These are phyloP conservation scores for Meripilus lineatus DNA, from an alignment of 1,284 basidiomycete species.

Conservation along the genomic window DNA sequence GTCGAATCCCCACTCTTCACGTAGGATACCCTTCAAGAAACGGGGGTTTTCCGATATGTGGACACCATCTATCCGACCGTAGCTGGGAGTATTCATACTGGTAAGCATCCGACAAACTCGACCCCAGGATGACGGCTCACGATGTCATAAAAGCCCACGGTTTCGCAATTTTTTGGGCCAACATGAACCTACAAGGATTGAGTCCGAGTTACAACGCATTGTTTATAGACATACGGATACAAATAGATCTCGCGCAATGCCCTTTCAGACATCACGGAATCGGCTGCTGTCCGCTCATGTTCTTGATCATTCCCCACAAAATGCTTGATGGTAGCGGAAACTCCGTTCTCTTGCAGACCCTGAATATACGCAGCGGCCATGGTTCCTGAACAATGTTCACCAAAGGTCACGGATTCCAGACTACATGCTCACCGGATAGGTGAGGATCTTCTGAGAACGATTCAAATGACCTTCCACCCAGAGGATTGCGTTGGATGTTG, in stretches of 20 bases:
- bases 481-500: conserved; percentile 62
- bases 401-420: background rate
- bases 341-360: conserved; percentile 59
- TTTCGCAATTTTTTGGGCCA: conserved; percentile 54
- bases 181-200: conserved; percentile 46
- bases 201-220: conserved; percentile 23
- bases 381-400: conserved; percentile 33
- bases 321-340: conserved; percentile 51
- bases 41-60: conserved; percentile 59
- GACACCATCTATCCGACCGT: conserved; percentile 57
- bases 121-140: conserved; percentile 27
- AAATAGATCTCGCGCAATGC: conserved; percentile 69
- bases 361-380: conserved; percentile 62
- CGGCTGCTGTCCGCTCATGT: conserved; percentile 56
- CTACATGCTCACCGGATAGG: conserved; percentile 43
- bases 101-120: conserved; percentile 1
- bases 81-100: conserved; percentile 32
- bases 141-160: conserved; percentile 65
- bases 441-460: conserved; percentile 67
- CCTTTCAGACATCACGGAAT: conserved; percentile 57
- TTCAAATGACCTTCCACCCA: conserved; percentile 64
- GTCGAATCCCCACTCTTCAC: conserved; percentile 64
- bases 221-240: too few relatives aligned
- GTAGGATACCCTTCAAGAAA: conserved; percentile 53
- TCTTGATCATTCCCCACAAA: conserved; percentile 63